Evolutionary conservation across 2,329 filamentous ascomycete species (phyloP).

Genomic region (Pyrenochaeta sp.): DNA sequence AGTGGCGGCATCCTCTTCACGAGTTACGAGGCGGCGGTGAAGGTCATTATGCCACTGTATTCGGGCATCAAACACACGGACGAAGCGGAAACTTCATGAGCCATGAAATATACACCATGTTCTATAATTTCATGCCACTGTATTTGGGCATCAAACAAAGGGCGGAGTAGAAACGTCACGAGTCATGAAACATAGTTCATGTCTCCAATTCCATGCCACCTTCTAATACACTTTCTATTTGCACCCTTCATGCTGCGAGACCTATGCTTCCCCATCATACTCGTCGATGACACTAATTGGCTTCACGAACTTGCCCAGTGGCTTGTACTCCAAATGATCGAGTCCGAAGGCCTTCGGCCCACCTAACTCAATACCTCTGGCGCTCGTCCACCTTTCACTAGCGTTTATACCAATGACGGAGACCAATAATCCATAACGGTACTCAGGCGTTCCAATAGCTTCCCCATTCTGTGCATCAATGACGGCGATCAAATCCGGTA

Average conservation of each 20-base stretch:
- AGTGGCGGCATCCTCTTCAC: slow-evolving; percentile 73
- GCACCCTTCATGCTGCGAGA: background rate
- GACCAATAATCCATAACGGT: slow-evolving; percentile 61
- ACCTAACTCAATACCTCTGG: slow-evolving; percentile 58
- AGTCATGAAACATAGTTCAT: background rate
- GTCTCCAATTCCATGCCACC: background rate
- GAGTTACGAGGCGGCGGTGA: slow-evolving; percentile 65
- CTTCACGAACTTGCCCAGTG: slow-evolving; percentile 61
- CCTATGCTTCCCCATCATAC: slow-evolving; percentile 40
- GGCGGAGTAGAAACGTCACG: slow-evolving; percentile 25
- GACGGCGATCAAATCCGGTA: slow-evolving; percentile 60
- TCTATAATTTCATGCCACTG: slow-evolving; percentile 56
- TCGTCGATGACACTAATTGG: slow-evolving; percentile 63
- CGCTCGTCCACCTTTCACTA: slow-evolving; percentile 62
- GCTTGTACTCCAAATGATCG: slow-evolving; percentile 57
- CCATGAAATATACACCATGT: no score
- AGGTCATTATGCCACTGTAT: slow-evolving; percentile 55
- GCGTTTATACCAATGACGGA: slow-evolving; percentile 63
- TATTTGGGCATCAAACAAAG: slow-evolving; percentile 30
- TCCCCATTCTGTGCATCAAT: slow-evolving; percentile 59
- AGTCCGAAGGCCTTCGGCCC: slow-evolving; percentile 60
- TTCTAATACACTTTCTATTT: background rate
- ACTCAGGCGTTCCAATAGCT: slow-evolving; percentile 62
- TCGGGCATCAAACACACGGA: slow-evolving; percentile 22
- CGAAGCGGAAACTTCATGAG: slow-evolving; percentile 24